Base-by-base conservation (phyloP, 306 rosid species). In the Lupinus albus region DNA sequence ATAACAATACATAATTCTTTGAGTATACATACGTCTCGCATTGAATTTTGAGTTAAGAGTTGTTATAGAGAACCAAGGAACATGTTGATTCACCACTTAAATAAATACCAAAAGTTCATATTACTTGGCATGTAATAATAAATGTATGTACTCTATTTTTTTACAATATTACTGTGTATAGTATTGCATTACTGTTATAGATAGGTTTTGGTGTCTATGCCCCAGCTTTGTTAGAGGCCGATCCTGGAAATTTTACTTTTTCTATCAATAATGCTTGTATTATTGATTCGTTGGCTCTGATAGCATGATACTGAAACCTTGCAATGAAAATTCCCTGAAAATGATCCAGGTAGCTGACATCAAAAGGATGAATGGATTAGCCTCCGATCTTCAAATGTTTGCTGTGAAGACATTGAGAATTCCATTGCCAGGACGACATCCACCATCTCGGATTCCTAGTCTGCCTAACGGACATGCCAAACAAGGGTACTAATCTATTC, bases 331-430 rank as follows among this genome's bases (percentile, higher is more conserved):
- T 73, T 62, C 38, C 56, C 28, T 62, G 56, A 36, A 38, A 48
- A 76, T 71, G 18, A 58, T 72, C 72, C 76, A 90, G 96, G 96
- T 90, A 71, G 84, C 88, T 48, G 96, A 90, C 79, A 71, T 90
- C 69, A 90, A 80, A 78, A 85, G 91, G 84, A 82, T 90, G 85
- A 90, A 90, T 66, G 88, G 95, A 21, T 73, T 90, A 70, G 89
- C 89, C 16, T 67, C 96, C 28, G 96, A 90, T 82, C 88, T 87
- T 78, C 96, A 90, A 81, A 87, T 90, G 96, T 90, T 87, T 74
- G 95, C 96, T 25, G 73, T 85, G 82, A 81, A 85, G 81, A 81
- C 81, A 45, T 70, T 90, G 83, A 83, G 76, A 71, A 90, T 90
- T 67, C 96, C 95, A 52, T 81, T 87, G 71, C 96, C 96, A 0